Conservation (phyloP, 2,329 filamentous ascomycete species). For the Diaporthe citrichinensis region DNA sequence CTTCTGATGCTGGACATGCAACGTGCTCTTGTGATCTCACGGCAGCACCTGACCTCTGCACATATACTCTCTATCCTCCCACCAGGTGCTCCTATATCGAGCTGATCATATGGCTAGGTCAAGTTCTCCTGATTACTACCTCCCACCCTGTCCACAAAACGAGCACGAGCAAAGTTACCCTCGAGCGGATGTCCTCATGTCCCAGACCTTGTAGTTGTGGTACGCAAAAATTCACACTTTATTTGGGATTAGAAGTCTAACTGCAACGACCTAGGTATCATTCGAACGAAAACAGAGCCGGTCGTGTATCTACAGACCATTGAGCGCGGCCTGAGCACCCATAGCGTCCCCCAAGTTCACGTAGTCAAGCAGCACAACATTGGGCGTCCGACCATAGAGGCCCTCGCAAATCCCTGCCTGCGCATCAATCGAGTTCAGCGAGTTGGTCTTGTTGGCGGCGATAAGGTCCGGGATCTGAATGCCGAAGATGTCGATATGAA, state of each 20-base stretch:
- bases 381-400: conserved; percentile 51
- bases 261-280: neutral
- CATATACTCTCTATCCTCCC: neutral
- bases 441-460: conserved; percentile 59
- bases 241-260: conserved; percentile 23
- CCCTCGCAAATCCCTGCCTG: conserved; percentile 52
- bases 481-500: conserved; percentile 61
- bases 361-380: conserved; percentile 49
- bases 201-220: neutral
- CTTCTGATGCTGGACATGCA: neutral
- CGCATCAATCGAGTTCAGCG: conserved; percentile 61
- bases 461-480: conserved; percentile 49
- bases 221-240: neutral
- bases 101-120: neutral
- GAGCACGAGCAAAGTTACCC: neutral
- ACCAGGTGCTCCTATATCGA: neutral
- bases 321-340: conserved; percentile 33
- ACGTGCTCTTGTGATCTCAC: neutral
- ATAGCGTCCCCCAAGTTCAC: conserved; percentile 35
- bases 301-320: conserved; percentile 25
- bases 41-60: neutral
- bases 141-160: neutral
- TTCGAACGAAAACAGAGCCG: neutral
- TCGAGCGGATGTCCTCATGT: neutral
- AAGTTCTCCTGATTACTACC: neutral